Evolutionary conservation across 164 flowering plant genomes (phyloP).

Genomic region (Liriodendron chinense): DNA sequence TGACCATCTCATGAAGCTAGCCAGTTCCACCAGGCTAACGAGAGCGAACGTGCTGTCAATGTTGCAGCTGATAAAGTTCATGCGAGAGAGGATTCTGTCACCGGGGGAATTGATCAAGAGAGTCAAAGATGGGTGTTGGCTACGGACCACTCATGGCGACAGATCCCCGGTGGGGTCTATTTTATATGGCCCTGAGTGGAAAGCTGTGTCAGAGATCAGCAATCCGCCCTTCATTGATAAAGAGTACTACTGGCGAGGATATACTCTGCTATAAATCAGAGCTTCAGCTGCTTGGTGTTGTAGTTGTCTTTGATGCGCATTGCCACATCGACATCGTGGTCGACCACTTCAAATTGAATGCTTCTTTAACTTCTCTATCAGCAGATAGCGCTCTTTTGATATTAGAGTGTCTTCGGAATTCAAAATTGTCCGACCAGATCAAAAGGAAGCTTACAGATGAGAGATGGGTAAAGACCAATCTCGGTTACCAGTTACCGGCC

Average conservation of each 20-base stretch:
- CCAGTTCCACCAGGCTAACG: constrained; percentile 35
- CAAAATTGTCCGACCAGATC: constrained; percentile 16
- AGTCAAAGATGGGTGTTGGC: constrained; percentile 42
- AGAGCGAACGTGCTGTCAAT: constrained; percentile 40
- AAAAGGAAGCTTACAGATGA: constrained; percentile 17
- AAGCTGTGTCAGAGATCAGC: constrained; percentile 40
- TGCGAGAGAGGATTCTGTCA: constrained; percentile 32
- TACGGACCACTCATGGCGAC: constrained; percentile 42
- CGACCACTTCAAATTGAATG: constrained; percentile 31
- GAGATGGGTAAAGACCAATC: constrained; percentile 41
- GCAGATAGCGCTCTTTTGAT: constrained; percentile 33
- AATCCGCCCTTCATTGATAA: constrained; percentile 50
- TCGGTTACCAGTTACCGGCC: constrained; percentile 38
- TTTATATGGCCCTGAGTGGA: constrained; percentile 42
- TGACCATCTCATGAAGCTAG: constrained; percentile 48
- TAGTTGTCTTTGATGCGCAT: constrained; percentile 30
- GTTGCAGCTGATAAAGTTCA: constrained; percentile 44
- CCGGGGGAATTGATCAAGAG: constrained; percentile 37
- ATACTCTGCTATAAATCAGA: constrained; percentile 37
- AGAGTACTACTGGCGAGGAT: constrained; percentile 45
- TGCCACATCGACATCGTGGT: constrained; percentile 40
- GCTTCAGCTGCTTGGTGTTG: constrained; percentile 56
- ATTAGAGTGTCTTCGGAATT: constrained; percentile 32
- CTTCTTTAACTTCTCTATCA: constrained; percentile 16
- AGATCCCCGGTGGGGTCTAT: constrained; percentile 48